Conservation (phyloP, 2,329 filamentous ascomycete species). For the Diaporthe sp. region DNA sequence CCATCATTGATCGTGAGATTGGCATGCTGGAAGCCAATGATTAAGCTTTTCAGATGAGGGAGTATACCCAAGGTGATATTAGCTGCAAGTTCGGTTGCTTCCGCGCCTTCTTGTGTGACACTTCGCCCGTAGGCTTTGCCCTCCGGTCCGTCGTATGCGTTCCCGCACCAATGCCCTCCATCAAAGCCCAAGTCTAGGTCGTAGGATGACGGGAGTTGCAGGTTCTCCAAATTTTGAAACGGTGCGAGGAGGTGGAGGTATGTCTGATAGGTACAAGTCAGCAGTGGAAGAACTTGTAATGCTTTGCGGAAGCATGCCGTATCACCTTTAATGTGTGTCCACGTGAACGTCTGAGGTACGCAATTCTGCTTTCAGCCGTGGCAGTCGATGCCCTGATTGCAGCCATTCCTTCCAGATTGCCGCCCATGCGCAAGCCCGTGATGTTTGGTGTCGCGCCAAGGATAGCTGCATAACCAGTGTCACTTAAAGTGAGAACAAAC, state of each 20-base stretch:
- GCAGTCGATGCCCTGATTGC: neutral
- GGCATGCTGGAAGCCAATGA: neutral
- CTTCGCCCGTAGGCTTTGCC: neutral
- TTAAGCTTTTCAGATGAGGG: neutral
- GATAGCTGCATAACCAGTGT: neutral
- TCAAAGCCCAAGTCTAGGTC: neutral
- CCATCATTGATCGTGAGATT: neutral
- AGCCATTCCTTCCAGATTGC: neutral
- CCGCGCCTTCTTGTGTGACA: neutral
- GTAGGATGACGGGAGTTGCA: neutral
- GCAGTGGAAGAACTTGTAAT: neutral
- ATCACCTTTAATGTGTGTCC: neutral
- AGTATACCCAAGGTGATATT: neutral
- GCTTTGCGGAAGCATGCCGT: too few relatives aligned
- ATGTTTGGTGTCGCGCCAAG: neutral
- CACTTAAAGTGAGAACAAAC: neutral
- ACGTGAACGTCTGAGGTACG: neutral
- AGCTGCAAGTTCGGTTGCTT: neutral
- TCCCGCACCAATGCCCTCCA: neutral
- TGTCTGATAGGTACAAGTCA: neutral
- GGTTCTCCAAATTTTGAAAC: neutral
- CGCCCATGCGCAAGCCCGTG: neutral
- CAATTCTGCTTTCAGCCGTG: neutral
- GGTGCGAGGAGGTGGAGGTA: neutral
- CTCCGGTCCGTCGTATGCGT: neutral